phyloP scores from a whole-genome alignment of 208 protist species.

The Trypanosoma vivax region DNA sequence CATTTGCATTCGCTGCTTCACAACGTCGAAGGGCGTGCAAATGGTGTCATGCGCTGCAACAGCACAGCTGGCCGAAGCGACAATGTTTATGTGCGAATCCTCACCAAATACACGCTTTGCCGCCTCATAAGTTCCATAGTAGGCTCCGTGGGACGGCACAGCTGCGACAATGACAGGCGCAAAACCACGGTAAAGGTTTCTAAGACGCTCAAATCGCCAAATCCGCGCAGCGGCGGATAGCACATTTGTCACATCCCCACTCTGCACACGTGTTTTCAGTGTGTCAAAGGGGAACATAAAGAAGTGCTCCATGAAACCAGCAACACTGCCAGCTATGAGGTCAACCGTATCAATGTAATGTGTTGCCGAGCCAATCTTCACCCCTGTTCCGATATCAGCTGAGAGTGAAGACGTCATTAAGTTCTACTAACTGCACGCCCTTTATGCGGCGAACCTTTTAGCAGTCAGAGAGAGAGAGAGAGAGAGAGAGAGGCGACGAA shows the following conservation, averaged over 20 bases:
- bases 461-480: too few species aligned
- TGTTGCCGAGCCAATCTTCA: not conserved
- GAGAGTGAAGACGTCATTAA: constrained; percentile 6
- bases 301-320: constrained; percentile 89
- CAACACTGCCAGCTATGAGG: constrained; percentile 68
- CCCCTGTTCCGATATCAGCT: not conserved
- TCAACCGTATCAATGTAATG: constrained; percentile 43
- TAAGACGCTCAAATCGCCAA: constrained; percentile 47
- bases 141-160: constrained; percentile 87
- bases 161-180: constrained; percentile 75
- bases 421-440: too few species aligned
- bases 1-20: constrained; percentile 94
- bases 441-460: too few species aligned
- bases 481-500: too few species aligned
- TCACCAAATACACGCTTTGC: constrained; percentile 67
- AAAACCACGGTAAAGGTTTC: constrained; percentile 78
- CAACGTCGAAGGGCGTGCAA: constrained; percentile 90
- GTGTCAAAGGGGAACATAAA: constrained; percentile 93
- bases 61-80: constrained; percentile 44
- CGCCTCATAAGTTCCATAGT: constrained; percentile 91
- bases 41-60: constrained; percentile 87
- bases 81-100: constrained; percentile 36
- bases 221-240: constrained; percentile 22
- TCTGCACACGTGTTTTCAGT: constrained; percentile 89
- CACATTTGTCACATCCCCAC: constrained; percentile 27